Conservation (phyloP, 768 basidiomycete species). For the Chalciporus piperatus region DNA sequence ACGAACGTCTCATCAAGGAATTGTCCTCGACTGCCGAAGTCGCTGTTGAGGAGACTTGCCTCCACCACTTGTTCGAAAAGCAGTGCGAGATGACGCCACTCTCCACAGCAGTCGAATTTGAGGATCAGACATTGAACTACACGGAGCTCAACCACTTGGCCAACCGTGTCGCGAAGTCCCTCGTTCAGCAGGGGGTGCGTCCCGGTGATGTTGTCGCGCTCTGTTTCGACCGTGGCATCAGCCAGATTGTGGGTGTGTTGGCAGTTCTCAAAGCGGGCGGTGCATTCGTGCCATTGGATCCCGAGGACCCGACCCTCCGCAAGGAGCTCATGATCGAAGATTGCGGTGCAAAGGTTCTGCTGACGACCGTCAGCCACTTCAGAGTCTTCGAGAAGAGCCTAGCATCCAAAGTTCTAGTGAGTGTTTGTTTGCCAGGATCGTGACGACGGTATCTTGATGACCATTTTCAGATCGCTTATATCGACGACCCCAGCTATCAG, state of each 20-base stretch:
- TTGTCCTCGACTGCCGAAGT: conserved; percentile 20
- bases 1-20: conserved; percentile 23
- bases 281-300: conserved; percentile 21
- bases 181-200: conserved; percentile 24
- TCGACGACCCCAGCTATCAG: conserved; percentile 28
- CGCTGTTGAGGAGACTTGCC: conserved; percentile 12
- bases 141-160: conserved; percentile 30
- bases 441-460: no score
- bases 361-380: conserved; percentile 26
- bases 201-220: conserved; percentile 26
- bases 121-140: conserved; percentile 30
- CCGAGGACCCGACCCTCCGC: conserved; percentile 30
- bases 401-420: conserved; percentile 18
- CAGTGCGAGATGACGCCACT: conserved; percentile 19
- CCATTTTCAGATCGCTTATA: conserved; percentile 17
- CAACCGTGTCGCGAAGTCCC: conserved; percentile 31
- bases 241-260: conserved; percentile 27
- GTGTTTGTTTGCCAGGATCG: no score
- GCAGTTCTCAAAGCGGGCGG: conserved; percentile 34
- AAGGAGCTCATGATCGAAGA: conserved; percentile 29
- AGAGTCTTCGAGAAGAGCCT: conserved; percentile 22
- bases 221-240: conserved; percentile 30
- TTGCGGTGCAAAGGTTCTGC: conserved; percentile 25
- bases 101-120: conserved; percentile 26
- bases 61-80: conserved; percentile 19